Evolutionary conservation across 225 moss, liverwort and hornwort genomes (phyloP).

Genomic region (Marchantia polymorpha): DNA sequence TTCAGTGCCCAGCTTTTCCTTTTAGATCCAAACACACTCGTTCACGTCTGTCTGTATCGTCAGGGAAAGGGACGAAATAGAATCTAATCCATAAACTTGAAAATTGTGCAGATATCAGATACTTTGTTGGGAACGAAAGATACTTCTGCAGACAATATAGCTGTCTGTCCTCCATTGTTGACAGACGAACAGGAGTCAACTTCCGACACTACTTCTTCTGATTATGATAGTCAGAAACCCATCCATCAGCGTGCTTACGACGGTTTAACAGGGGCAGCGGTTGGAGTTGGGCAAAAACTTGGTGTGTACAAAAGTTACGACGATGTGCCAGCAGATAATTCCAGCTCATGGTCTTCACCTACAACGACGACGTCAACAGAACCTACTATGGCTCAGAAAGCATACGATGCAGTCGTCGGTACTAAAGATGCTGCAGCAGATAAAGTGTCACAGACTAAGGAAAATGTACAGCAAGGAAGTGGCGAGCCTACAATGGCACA

Average conservation of each 20-base stretch:
- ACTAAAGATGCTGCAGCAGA: conserved; percentile 5
- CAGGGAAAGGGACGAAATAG: too few relatives aligned
- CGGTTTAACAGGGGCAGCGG: conserved; percentile 18
- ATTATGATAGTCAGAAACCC: conserved; percentile 12
- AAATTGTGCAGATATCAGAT: not conserved
- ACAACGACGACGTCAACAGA: not conserved
- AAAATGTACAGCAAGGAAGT: not conserved
- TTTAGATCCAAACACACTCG: too few relatives aligned
- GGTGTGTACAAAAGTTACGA: conserved; percentile 12
- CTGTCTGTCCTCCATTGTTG: too few relatives aligned
- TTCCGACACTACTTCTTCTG: not conserved
- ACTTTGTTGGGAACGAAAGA: not conserved
- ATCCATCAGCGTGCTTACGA: conserved; percentile 24
- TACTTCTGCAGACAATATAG: not conserved
- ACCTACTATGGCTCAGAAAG: not conserved
- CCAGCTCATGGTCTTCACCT: not conserved
- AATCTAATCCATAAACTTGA: not conserved
- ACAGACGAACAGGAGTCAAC: not conserved
- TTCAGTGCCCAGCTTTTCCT: not conserved
- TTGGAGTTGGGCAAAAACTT: conserved; percentile 7
- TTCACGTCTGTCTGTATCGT: too few relatives aligned
- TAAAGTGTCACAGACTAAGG: not conserved
- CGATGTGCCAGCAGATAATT: not conserved
- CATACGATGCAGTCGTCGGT: not conserved
- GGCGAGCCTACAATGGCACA: conserved; percentile 9